These are phyloP conservation scores for Dicorynia guianensis DNA, from an alignment of 306 rosid species.

Conservation along the genomic window DNA sequence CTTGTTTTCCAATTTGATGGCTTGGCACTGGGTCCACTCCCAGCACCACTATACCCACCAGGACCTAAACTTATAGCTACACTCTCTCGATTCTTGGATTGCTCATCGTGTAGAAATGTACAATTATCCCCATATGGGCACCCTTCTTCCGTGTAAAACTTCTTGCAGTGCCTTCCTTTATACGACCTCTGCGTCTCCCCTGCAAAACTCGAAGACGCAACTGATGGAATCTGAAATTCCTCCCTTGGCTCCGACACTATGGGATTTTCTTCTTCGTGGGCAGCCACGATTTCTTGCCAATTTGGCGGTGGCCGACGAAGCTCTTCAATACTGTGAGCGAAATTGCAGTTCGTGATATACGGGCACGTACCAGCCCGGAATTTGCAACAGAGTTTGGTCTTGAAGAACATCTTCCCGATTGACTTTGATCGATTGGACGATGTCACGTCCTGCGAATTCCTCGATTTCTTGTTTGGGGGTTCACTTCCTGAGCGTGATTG, in stretches of 20 bases:
- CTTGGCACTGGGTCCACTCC: conserved; percentile 65
- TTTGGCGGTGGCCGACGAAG: conserved; percentile 94
- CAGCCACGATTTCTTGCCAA: conserved; percentile 99
- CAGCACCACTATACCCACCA: conserved; percentile 79
- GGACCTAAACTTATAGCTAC: conserved; percentile 98
- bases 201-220: conserved; percentile 61
- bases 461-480: conserved; percentile 83
- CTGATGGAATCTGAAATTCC: conserved; percentile 88
- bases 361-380: conserved; percentile 94
- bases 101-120: conserved; percentile 96
- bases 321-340: conserved; percentile 96
- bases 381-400: conserved; percentile 97
- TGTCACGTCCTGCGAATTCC: conserved; percentile 74
- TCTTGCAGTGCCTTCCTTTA: conserved; percentile 96
- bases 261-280: conserved; percentile 82
- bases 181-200: conserved; percentile 79
- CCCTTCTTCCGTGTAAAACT: conserved; percentile 96
- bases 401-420: conserved; percentile 97
- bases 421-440: conserved; percentile 76
- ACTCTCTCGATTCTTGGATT: conserved; percentile 91
- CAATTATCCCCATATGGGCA: conserved; percentile 98
- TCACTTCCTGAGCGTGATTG: conserved; percentile 80
- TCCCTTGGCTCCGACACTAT: conserved; percentile 73
- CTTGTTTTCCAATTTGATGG: conserved; percentile 99
- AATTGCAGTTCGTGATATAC: conserved; percentile 86